Evolutionary conservation across 805 yeast genomes (phyloP).

Genomic region (Cyberlindnera euphorbiiphila): DNA sequence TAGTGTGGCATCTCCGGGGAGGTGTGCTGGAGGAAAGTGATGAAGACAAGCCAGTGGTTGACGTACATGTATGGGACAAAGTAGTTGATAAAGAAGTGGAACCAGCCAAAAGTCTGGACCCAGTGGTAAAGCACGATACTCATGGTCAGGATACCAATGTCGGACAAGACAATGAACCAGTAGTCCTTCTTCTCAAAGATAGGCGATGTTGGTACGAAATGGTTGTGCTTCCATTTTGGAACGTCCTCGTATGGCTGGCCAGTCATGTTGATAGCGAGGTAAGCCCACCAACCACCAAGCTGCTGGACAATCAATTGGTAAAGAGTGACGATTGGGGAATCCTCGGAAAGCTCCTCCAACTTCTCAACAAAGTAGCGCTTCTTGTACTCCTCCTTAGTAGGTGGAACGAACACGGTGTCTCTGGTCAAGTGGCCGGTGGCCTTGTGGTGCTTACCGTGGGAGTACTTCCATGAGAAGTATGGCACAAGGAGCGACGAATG

Average conservation of each 20-base stretch:
- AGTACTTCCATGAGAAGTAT: slow-evolving; percentile 58
- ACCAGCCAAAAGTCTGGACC: slow-evolving; percentile 44
- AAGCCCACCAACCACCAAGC: slow-evolving; percentile 49
- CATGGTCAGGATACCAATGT: slow-evolving; percentile 48
- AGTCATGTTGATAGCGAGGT: slow-evolving; percentile 50
- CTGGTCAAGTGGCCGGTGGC: slow-evolving; percentile 57
- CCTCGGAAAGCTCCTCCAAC: slow-evolving; percentile 38
- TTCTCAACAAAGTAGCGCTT: slow-evolving; percentile 28
- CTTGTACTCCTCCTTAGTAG: slow-evolving; percentile 43
- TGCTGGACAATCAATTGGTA: slow-evolving; percentile 47
- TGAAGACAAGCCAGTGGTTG: slow-evolving; percentile 63
- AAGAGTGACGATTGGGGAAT: slow-evolving; percentile 49
- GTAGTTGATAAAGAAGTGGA: slow-evolving; percentile 52
- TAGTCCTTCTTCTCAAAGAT: slow-evolving; percentile 50
- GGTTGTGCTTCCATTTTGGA: slow-evolving; percentile 42
- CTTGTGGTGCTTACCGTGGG: slow-evolving; percentile 60
- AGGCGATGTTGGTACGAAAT: slow-evolving; percentile 53
- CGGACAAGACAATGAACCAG: slow-evolving; percentile 53
- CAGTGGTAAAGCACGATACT: slow-evolving; percentile 47
- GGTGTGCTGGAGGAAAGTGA: slow-evolving; percentile 60
- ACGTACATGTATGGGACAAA: slow-evolving; percentile 56
- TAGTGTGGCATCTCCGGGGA: slow-evolving; percentile 60
- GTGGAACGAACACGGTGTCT: slow-evolving; percentile 60
- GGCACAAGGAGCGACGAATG: slow-evolving; percentile 58
- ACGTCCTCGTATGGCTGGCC: slow-evolving; percentile 48